Evolutionary conservation across 1,284 basidiomycete genomes (phyloP), one percentile per base, ranked within the genome.

Genomic region (Trichosporon sp.): DNA sequence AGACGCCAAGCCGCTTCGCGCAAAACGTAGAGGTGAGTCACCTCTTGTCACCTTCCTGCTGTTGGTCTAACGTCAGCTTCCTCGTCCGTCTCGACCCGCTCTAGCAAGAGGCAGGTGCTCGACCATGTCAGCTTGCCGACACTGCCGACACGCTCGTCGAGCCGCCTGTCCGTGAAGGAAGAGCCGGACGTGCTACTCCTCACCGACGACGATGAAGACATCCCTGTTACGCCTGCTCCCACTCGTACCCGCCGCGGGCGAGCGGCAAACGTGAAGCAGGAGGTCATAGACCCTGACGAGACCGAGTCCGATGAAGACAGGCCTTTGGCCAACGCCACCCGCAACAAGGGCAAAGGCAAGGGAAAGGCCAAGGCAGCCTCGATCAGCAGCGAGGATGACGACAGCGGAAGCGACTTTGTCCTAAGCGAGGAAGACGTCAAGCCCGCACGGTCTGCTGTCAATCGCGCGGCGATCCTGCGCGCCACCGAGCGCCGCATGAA

Each of bases 301-400:
- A 65, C 66, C 19, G 70, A 72, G 34, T 66, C 69, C 25, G 71
- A 58, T 29, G 36, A 56, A 52, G 61, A 59, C 60, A 46, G 46
- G 64, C 61, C 61, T 40, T 29, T 49, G n/a, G 16, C 33, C 3
- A 27, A 33, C 11, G 61, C 34, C 36, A 21, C 54, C 14, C 34
- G 25, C 14, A 44, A 29, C n/a, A 66, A 59, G 46, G 54, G 32
- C n/a, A 66, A 59, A 36, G 56, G 52, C 31, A 63, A 58, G 21
- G 33, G 61, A 31, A 58, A 37, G 6, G 49, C 31, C 31, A 63
- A 62, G 21, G 19, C 54, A 8, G 10, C 37, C 33, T 19, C 23
- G 19, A 46, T 40, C 36, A 49, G 31, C 59, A 29, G 27, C 25
- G 25, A 27, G 16, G 49, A 29, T 21, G 49, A 31, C 49, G 49